Base-by-base conservation (phyloP, 2,329 filamentous ascomycete species). In the Exophiala sp. region DNA sequence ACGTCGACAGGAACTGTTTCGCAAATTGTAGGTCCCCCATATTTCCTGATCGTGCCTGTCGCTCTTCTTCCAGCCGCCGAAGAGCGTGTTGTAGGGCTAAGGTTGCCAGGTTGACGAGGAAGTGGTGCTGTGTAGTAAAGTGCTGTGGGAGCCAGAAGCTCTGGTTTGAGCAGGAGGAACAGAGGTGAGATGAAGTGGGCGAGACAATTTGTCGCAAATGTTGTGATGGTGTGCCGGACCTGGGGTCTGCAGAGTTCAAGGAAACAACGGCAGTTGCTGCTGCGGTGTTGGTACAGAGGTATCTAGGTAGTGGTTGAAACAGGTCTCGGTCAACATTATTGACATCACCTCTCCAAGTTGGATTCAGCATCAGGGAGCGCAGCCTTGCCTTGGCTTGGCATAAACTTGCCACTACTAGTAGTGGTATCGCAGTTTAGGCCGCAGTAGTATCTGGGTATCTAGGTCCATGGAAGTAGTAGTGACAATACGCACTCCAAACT, bases 11-110 rank as follows among this genome's bases (percentile, higher is more conserved):
- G 69, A 95, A 96, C 24, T 81, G 77, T 70, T 86, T 88, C 61
- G 88, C 85, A 68, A 96, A 97, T 43, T 81, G 73, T 53, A 90
- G 70, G 77, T 96, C 90, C n/a, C 85, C 77, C 85, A 90, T 90
- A 58, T 62, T 75, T 59, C 44, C 49, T 37, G 71, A 4, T 61
- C 73, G 18, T 69, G 70, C 8, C 58, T 73, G 35, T 68, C 68
- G 19, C 58, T 76, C 45, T 48, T 75, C 38, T 67, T 67, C 13
- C 65, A 69, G 55, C 70, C 72, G 14, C 64, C 73, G 22, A 62
- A 72, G 57, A 58, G 72, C 57, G 68, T 75, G 69, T 68, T 64
- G 52, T 46, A 64, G 32, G 58, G 71, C 56, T 34, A 56, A 59
- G 34, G 58, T 23, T 38, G 58, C 56, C 58, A 60, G 54, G 30